These are phyloP conservation scores for Aspergillus tamarii DNA, from an alignment of 2,329 filamentous ascomycete genomes.

Conservation along the genomic window DNA sequence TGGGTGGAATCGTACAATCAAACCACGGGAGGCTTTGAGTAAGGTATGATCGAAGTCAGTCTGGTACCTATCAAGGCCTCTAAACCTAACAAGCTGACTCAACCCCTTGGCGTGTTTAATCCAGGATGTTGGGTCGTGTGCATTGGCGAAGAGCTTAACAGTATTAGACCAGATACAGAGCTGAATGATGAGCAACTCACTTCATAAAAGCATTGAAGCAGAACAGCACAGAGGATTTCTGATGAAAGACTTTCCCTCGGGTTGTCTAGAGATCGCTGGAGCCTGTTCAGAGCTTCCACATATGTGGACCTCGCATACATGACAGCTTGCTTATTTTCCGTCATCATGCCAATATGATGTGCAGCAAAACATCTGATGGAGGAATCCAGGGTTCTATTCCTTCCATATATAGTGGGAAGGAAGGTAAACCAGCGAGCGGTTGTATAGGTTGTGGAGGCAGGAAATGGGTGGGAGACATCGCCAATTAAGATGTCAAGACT, in stretches of 20 bases:
- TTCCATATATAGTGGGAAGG: constrained; percentile 30
- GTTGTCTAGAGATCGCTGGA: constrained; percentile 25
- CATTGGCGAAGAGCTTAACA: constrained; percentile 30
- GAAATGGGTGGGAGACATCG: constrained; percentile 27
- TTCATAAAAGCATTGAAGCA: constrained; percentile 36
- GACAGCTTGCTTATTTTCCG: constrained; percentile 25
- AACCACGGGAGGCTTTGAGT: constrained; percentile 30
- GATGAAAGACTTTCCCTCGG: constrained; percentile 27
- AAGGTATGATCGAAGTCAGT: constrained; percentile 27
- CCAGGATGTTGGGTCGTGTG: constrained; percentile 29
- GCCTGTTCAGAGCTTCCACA: constrained; percentile 26
- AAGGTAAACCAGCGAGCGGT: constrained; percentile 28
- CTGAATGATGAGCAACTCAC: constrained; percentile 14
- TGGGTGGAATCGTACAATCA: constrained; percentile 25
- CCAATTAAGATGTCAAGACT: constrained; percentile 25
- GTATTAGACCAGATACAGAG: too few relatives aligned
- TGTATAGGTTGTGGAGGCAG: constrained; percentile 21
- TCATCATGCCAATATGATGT: constrained; percentile 28
- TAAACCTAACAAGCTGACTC: constrained; percentile 27
- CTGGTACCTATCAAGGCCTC: constrained; percentile 27
- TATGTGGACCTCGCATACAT: constrained; percentile 30
- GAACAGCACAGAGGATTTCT: constrained; percentile 32
- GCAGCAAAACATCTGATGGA: constrained; percentile 31
- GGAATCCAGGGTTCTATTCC: constrained; percentile 28
- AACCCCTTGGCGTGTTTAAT: constrained; percentile 36